Evolutionary conservation across 768 basidiomycete species (phyloP), one percentile per base, ranked within the genome.

Genomic region (Suillus cothurnatus): DNA sequence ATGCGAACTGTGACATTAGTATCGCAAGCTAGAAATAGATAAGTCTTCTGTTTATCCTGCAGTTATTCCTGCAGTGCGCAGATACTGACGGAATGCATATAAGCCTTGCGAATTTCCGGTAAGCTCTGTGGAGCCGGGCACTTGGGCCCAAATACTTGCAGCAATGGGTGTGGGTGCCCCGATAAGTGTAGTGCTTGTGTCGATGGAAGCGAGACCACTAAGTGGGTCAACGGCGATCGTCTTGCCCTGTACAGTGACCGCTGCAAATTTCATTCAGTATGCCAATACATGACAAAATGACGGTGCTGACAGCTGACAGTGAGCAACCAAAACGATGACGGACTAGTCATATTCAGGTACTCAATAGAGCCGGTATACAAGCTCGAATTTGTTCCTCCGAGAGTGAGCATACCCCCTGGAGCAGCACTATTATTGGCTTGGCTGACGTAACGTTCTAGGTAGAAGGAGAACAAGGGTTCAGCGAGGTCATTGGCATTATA

Each of bases 181-280:
- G 65, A 99, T 92, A 64, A 98, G 85, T 3, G 95, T 96, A 0
- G 96, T 98, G 26, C 96, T 96, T 0, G 95, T 97, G 72, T 99
- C 97, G 66, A 99, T 97, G 12, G 95, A 95, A 19, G 90, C 84
- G 11, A 89, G 72, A 0, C 77, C 64, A 38, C 68, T 61, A 31
- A 82, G 84, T 1, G 80, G 76, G 1, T 84, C 64, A 17, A 90
- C 71, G 0, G 72, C 53, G 14, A 91, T 74, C 0, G 74, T 64
- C 1, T 81, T 77, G 4, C 88, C 87, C 66, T 89, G 82, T 7
- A 93, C 85, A 1, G 85, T 88, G 5, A 93, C 64, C 26, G 71
- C 91, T 92, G 50, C 3, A 53, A 41, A 68, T 31, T 36, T 15
- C 53, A 34, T 34, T 55, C 31, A 62, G 65, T 39, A 26, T 21